Base-by-base conservation (phyloP, 192 early-diverging fungal genomes). In the Radiomyces spectabilis region DNA sequence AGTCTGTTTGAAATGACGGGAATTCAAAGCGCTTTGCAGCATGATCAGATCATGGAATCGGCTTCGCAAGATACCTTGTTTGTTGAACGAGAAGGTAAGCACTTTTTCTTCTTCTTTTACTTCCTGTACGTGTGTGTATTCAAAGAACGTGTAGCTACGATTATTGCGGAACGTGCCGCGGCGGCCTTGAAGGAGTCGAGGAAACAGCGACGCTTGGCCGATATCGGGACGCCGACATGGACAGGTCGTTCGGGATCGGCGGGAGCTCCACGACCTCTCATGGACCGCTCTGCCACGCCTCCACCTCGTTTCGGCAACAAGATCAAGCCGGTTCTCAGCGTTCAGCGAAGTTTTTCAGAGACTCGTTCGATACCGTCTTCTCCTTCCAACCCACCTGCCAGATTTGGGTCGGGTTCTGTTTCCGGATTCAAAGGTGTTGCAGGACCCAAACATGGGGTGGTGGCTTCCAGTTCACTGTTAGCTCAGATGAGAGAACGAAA, bases 21-120 rank as follows among this genome's bases (percentile, higher is more conserved):
- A 0, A 82, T 97, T 6, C 91, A 94, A 49, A 88, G 88, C 41
- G 94, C 91, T 0, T 63, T 99, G 18, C 73, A 92, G 37, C 96
- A 99, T 59, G 96, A 99, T 53, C 82, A 81, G 12, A 93, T 99
- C 46, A 75, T 96, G 65, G 80, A 86, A 52, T 71, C 78, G 7
- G 66, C 71, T 1, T 80, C 68, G 9, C 75, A 81, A 13, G 86
- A 92, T 35, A 58, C 55, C 7, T 46, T 80, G 8, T 75, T 84
- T 16, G 76, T 94, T 25, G 85, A 91, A 40, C 76, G 76, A 22
- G 92, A 96, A 65, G 75, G 75, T 77, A 60, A 8, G 19, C 18
- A 4, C 37, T 38, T 25, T 30, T 5, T 30, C 21, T 42, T 24
- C n/a, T 24, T 41, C 16, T 2, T 33, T 3, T 3, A 48, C 5